Base-by-base conservation (phyloP, 495 filamentous ascomycete species). In the Jackrogersella multiformis region DNA sequence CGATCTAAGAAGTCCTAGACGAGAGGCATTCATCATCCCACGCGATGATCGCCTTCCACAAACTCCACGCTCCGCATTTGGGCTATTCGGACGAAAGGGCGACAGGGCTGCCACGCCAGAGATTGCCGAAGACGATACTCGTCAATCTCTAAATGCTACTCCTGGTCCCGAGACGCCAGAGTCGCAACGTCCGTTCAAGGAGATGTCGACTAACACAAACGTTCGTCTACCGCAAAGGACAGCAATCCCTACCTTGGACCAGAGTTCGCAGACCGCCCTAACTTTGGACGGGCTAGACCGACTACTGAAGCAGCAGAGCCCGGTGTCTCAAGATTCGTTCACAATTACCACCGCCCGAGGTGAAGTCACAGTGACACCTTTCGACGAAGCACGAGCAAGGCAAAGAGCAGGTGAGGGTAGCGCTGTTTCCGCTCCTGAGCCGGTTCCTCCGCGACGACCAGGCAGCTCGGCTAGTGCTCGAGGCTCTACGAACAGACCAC, bases 251-350 rank as follows among this genome's bases (percentile, higher is more conserved):
- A 87, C 81, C 46, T 78, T 80, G 34, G 89, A 94, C 71, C 89
- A 92, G 56, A 84, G 85, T 48, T 85, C 87, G 12, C 92, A 96
- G 76, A 94, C 92, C 32, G 79, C 87, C 6, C 76, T 94, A 32
- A 93, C 91, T 12, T 86, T 88, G 0, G 85, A 89, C 39, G 87
- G 86, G 46, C 88, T 94, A 59, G 90, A 93, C 59, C 84, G 84
- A 48, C 78, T 92, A 54, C 75, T 92, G 12, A 83, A 83, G 67
- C 81, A 32, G 8, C 70, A 59, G 15, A 15, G 26, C 34, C 48
- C 54, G 12, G 5, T 42, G 8, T 56, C 68, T 38, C 45, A 32
- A 16, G 59, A 57, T 39, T 54, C 57, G 9, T 36, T 54, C 42
- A 58, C 41, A 10, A 66, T 66, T 34, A 64, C 51, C 1, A 67